phyloP scores from a whole-genome alignment of 2,329 filamentous ascomycete species.

The Penicillium sp. region DNA sequence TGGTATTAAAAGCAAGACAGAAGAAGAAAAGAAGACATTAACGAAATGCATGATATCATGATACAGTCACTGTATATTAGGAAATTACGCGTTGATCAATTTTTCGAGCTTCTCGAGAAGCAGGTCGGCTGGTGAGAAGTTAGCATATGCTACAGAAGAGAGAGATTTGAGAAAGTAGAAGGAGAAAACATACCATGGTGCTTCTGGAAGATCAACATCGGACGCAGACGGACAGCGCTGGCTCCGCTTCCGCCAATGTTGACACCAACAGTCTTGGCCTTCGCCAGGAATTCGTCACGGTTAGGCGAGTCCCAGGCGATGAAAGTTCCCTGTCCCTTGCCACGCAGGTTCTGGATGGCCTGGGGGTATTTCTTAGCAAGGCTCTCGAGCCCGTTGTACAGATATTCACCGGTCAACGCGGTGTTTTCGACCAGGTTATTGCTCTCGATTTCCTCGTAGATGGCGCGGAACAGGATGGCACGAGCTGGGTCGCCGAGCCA shows the following conservation, averaged over 20 bases:
- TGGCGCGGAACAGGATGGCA: slow-evolving; percentile 79
- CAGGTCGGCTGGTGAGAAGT: slow-evolving; percentile 58
- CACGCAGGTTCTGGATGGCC: slow-evolving; percentile 77
- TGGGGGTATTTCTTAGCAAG: slow-evolving; percentile 68
- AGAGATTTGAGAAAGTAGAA: not conserved
- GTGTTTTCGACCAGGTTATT: slow-evolving; percentile 77
- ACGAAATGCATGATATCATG: slow-evolving; percentile 9
- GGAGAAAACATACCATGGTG: slow-evolving; percentile 59
- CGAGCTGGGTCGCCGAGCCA: slow-evolving; percentile 93
- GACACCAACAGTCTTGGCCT: slow-evolving; percentile 74
- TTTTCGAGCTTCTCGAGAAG: slow-evolving; percentile 75
- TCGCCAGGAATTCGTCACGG: slow-evolving; percentile 72
- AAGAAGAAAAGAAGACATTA: slow-evolving; percentile 1
- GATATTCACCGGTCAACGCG: slow-evolving; percentile 71
- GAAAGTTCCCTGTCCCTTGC: slow-evolving; percentile 85
- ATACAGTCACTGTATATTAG: not conserved
- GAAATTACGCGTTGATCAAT: slow-evolving; percentile 49
- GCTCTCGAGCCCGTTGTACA: slow-evolving; percentile 65
- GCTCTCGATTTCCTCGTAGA: slow-evolving; percentile 74
- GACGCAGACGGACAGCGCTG: slow-evolving; percentile 71
- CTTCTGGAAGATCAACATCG: slow-evolving; percentile 91
- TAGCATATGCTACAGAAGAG: not conserved
- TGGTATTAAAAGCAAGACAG: not conserved
- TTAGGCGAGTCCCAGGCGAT: slow-evolving; percentile 84
- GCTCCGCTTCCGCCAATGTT: slow-evolving; percentile 83